These are phyloP conservation scores for Capronia epimyces DNA, from an alignment of 2,329 filamentous ascomycete genomes.

Conservation along the genomic window DNA sequence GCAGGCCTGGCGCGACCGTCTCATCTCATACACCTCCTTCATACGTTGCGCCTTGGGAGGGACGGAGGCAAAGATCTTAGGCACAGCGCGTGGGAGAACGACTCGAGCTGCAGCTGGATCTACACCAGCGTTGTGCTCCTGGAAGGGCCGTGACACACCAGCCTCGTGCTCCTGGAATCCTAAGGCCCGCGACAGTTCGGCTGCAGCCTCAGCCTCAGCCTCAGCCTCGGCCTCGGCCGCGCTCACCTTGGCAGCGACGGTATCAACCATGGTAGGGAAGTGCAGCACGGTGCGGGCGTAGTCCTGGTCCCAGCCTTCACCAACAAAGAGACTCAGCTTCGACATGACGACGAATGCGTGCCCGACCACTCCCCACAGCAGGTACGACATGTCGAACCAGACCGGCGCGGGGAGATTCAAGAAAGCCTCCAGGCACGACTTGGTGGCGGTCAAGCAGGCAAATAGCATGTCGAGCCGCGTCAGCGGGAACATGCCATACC, in stretches of 20 bases:
- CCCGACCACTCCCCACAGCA: constrained; percentile 44
- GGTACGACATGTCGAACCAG: constrained; percentile 47
- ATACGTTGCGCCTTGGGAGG: neutral
- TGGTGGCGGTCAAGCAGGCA: constrained; percentile 45
- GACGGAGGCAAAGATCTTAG: neutral
- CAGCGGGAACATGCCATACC: constrained; percentile 35
- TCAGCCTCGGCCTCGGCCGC: too few relatives aligned
- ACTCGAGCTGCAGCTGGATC: neutral
- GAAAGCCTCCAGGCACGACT: constrained; percentile 49
- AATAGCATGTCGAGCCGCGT: constrained; percentile 49
- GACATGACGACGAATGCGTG: constrained; percentile 37
- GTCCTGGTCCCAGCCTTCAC: constrained; percentile 30
- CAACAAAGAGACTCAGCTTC: constrained; percentile 27
- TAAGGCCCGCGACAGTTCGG: neutral
- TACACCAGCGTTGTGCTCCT: too few relatives aligned
- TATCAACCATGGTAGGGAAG: constrained; percentile 24
- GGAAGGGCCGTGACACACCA: too few relatives aligned
- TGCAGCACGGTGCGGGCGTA: constrained; percentile 28
- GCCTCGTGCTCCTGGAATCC: too few relatives aligned
- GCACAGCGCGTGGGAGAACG: neutral
- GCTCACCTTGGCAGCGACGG: neutral
- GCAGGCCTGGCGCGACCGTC: neutral
- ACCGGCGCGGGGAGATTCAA: constrained; percentile 40
- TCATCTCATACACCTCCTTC: neutral
- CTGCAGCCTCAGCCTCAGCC: constrained; percentile 18